Conservation (phyloP, 176 grass and related monocot genomes). For the Microstegium vimineum region DNA sequence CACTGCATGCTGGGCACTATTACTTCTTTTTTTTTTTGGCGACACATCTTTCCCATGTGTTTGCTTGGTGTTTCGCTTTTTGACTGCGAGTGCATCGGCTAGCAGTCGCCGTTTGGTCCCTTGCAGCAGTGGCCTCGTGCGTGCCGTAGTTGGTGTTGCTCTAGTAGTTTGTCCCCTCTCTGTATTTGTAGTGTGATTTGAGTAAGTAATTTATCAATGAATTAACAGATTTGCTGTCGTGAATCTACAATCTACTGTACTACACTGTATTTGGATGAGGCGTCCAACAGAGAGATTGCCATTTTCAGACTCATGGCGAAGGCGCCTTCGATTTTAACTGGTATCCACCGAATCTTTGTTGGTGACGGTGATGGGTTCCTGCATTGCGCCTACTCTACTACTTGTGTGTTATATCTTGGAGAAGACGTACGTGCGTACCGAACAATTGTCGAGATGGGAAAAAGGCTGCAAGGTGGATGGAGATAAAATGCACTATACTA, state of each 20-base stretch:
- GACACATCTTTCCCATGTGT: constrained; percentile 36
- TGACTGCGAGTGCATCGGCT: not conserved
- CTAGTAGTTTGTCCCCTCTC: not conserved
- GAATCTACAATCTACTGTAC: too few relatives aligned
- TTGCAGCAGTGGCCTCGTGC: constrained; percentile 18
- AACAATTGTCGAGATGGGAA: not conserved
- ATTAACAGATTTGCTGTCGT: constrained; percentile 27
- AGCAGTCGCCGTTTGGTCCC: constrained; percentile 37
- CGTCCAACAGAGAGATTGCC: not conserved
- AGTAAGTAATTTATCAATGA: constrained; percentile 25
- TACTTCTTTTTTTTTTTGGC: constrained; percentile 9
- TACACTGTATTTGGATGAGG: not conserved
- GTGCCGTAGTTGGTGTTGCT: constrained; percentile 12
- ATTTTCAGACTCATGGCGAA: not conserved
- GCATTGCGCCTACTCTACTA: too few relatives aligned
- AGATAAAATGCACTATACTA: not conserved
- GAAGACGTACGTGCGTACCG: not conserved
- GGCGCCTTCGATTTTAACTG: not conserved
- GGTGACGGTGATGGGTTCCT: too few relatives aligned
- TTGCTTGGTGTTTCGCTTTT: not conserved
- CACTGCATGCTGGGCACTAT: constrained; percentile 21
- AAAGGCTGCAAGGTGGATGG: too few relatives aligned
- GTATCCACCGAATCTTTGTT: not conserved
- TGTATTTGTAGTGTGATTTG: constrained; percentile 38
- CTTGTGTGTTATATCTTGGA: not conserved